Evolutionary conservation across 352 stramenopile genomes (phyloP).

Genomic region (Globisporangium heterothallicum): DNA sequence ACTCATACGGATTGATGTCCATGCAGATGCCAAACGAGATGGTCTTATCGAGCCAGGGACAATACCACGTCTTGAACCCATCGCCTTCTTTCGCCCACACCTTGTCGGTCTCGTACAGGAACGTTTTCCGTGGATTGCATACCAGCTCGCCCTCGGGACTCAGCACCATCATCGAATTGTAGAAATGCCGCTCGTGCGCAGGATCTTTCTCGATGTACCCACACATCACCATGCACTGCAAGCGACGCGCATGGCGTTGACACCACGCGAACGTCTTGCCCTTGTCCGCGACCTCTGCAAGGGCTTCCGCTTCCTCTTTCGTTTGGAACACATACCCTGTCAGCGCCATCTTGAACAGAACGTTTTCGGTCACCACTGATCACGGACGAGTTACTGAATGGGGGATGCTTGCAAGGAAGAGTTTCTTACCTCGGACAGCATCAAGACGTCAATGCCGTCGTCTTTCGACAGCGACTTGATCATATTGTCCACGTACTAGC

Average conservation of each 20-base stretch:
- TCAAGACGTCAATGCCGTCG: conserved; percentile 62
- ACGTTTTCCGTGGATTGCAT: conserved; percentile 74
- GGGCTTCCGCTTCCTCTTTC: conserved; percentile 40
- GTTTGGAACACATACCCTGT: conserved; percentile 76
- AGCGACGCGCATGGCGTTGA: conserved; percentile 44
- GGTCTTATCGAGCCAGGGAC: conserved; percentile 67
- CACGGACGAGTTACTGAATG: too few relatives aligned
- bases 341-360: conserved; percentile 68
- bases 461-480: conserved; percentile 34
- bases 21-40: conserved; percentile 88
- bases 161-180: conserved; percentile 82
- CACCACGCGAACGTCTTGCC: conserved; percentile 69
- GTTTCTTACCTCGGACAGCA: conserved; percentile 62
- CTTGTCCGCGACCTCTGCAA: conserved; percentile 53
- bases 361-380: too few relatives aligned
- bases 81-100: conserved; percentile 60
- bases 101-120: conserved; percentile 84
- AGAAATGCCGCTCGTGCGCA: conserved; percentile 20
- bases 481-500: conserved; percentile 63
- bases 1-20: conserved; percentile 87
- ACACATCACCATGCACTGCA: conserved; percentile 64
- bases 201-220: conserved; percentile 55
- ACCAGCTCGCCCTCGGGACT: conserved; percentile 59
- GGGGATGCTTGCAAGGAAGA: too few relatives aligned
- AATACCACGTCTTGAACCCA: conserved; percentile 65